Evolutionary conservation across 2,329 filamentous ascomycete genomes (phyloP).

Genomic region (Trichoderma atrobrunneum): DNA sequence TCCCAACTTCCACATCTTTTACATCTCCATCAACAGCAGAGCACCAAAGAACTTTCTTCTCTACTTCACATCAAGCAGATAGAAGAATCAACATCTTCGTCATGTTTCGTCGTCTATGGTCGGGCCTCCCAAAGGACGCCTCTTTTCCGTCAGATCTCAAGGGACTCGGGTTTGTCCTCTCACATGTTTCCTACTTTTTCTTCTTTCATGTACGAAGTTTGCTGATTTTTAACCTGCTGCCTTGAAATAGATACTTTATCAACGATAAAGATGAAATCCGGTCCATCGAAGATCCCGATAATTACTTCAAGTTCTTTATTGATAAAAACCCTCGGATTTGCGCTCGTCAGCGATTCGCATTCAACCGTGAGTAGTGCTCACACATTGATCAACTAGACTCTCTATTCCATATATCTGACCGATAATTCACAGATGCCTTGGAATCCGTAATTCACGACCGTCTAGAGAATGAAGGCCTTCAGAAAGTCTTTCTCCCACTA

Average conservation of each 20-base stretch:
- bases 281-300: constrained; percentile 62
- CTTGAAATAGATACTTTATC: constrained; percentile 65
- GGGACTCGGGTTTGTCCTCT: constrained; percentile 61
- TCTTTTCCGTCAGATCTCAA: constrained; percentile 63
- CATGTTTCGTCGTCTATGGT: constrained; percentile 72
- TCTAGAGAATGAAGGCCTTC: constrained; percentile 58
- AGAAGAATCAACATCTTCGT: neutral
- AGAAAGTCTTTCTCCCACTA: constrained; percentile 60
- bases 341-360: constrained; percentile 67
- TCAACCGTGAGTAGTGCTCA: constrained; percentile 58
- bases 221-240: neutral
- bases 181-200: too few relatives aligned
- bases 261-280: constrained; percentile 74
- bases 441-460: constrained; percentile 60
- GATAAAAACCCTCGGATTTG: constrained; percentile 76
- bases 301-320: constrained; percentile 72
- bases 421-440: constrained; percentile 52
- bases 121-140: constrained; percentile 68
- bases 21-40: neutral
- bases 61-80: neutral
- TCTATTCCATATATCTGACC: neutral
- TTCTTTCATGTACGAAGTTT: neutral
- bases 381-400: neutral
- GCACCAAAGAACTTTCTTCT: neutral
- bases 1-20: neutral